Evolutionary conservation across 352 stramenopile genomes (phyloP).

Genomic region (Phytophthora citricola): DNA sequence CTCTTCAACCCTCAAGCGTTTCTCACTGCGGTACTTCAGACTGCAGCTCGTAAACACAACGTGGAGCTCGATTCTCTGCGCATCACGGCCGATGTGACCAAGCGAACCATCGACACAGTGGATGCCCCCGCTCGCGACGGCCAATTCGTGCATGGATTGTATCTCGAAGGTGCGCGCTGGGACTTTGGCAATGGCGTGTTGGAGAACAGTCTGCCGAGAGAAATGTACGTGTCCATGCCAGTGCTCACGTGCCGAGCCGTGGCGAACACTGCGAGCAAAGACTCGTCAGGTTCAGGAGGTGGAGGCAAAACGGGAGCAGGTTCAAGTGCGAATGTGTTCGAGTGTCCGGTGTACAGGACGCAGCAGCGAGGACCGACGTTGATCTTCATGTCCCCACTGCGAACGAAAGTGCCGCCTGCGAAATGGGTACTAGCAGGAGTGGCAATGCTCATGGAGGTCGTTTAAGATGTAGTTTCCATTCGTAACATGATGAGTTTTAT

Average conservation of each 20-base stretch:
- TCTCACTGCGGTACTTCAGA: conserved; percentile 84
- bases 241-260: conserved; percentile 91
- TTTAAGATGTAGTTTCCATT: conserved; percentile 36
- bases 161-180: conserved; percentile 92
- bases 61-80: conserved; percentile 87
- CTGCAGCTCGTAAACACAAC: conserved; percentile 70
- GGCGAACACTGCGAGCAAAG: conserved; percentile 49
- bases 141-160: conserved; percentile 90
- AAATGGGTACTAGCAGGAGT: conserved; percentile 94
- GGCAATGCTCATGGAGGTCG: conserved; percentile 90
- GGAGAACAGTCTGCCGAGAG: conserved; percentile 83
- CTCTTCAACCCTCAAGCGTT: conserved; percentile 90
- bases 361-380: conserved; percentile 90
- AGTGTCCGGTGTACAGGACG: conserved; percentile 93
- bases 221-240: conserved; percentile 93
- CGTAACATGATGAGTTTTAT: conserved; percentile 7
- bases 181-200: conserved; percentile 83
- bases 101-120: conserved; percentile 80
- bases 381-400: conserved; percentile 88
- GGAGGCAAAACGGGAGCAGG: conserved; percentile 20
- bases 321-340: conserved; percentile 53
- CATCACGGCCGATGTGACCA: conserved; percentile 88
- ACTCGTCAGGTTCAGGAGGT: conserved; percentile 25
- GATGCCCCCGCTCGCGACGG: conserved; percentile 90
- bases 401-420: conserved; percentile 84